These are phyloP conservation scores for Wickerhamiella infanticola DNA, from an alignment of 1,139 yeast species.

Conservation along the genomic window DNA sequence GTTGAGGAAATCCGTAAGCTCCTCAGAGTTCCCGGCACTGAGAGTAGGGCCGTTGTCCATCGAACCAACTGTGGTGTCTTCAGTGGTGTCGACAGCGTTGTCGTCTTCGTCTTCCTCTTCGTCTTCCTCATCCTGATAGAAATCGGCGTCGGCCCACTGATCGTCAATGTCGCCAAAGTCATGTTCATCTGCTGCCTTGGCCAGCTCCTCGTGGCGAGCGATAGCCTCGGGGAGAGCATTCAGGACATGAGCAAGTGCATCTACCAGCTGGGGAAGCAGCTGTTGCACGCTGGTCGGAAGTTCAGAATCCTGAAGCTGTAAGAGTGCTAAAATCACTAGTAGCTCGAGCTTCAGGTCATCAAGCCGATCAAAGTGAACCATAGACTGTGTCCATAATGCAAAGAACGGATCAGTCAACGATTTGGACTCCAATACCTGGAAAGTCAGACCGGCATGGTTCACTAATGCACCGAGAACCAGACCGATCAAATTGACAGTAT, in stretches of 20 bases:
- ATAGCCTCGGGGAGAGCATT: constrained; percentile 58
- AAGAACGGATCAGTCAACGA: constrained; percentile 39
- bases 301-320: constrained; percentile 29
- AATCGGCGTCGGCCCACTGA: constrained; percentile 28
- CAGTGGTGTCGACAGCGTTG: constrained; percentile 6
- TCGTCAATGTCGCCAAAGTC: constrained; percentile 20
- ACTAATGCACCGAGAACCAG: constrained; percentile 53
- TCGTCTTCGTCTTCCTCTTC: constrained; percentile 31
- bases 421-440: constrained; percentile 36
- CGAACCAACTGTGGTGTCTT: background rate
- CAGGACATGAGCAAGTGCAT: constrained; percentile 35
- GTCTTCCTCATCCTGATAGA: constrained; percentile 31
- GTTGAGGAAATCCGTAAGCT: background rate
- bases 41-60: background rate
- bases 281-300: constrained; percentile 20
- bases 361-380: constrained; percentile 50
- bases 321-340: constrained; percentile 44
- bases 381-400: constrained; percentile 47
- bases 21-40: constrained; percentile 8
- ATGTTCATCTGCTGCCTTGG: constrained; percentile 34
- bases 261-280: constrained; percentile 30
- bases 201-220: constrained; percentile 43
- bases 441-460: constrained; percentile 41
- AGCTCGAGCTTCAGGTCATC: constrained; percentile 66
- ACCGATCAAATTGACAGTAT: constrained; percentile 44